Evolutionary conservation across 164 flowering plant species (phyloP).

Genomic region (Chloranthus sessilifolius): DNA sequence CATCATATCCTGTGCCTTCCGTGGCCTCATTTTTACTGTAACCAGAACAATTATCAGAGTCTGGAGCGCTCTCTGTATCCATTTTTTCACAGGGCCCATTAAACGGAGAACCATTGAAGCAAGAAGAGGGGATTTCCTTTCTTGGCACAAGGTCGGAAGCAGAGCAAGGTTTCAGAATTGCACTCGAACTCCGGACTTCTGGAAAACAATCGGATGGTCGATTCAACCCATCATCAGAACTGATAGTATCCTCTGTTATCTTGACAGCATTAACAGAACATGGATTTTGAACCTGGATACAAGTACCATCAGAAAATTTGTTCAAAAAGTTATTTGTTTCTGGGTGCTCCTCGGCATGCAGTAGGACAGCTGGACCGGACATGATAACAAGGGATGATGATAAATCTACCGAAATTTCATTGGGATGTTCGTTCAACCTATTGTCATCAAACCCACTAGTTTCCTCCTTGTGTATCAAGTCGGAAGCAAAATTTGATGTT

Average conservation of each 20-base stretch:
- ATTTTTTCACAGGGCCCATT: slow-evolving; percentile 5
- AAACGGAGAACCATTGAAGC: not conserved
- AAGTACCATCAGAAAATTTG: too few relatives aligned
- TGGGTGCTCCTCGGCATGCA: too few relatives aligned
- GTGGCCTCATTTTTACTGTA: slow-evolving; percentile 5
- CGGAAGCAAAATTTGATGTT: not conserved
- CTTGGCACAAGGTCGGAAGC: not conserved
- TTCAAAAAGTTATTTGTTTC: too few relatives aligned
- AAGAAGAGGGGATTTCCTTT: not conserved
- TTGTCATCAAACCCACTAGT: not conserved
- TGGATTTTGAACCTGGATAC: slow-evolving; percentile 6
- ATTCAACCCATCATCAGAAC: slow-evolving; percentile 12
- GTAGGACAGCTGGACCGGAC: too few relatives aligned
- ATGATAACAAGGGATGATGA: too few relatives aligned
- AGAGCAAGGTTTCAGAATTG: not conserved
- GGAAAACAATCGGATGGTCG: slow-evolving; percentile 23
- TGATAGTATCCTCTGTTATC: slow-evolving; percentile 14
- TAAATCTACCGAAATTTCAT: not conserved
- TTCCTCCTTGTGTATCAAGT: not conserved
- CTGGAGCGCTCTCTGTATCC: slow-evolving; percentile 8
- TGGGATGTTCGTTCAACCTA: not conserved
- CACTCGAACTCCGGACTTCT: slow-evolving; percentile 22
- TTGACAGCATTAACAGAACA: slow-evolving; percentile 3
- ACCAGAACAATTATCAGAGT: slow-evolving; percentile 7
- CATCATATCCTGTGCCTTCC: slow-evolving; percentile 18